These are phyloP conservation scores for Pythium monospermum DNA, from an alignment of 352 stramenopile species.

Conservation along the genomic window DNA sequence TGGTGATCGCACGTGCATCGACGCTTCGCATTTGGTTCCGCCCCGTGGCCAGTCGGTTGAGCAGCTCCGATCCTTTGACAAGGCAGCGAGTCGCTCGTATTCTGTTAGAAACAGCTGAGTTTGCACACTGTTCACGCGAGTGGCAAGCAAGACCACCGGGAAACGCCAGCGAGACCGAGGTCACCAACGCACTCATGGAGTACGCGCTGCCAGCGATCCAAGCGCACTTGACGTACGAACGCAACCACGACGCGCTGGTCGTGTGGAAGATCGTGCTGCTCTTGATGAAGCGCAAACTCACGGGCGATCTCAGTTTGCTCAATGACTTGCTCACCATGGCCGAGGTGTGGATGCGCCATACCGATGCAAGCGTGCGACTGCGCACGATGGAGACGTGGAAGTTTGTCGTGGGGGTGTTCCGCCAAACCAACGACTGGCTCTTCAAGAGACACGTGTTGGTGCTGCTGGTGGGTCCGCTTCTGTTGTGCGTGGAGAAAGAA, in stretches of 20 bases:
- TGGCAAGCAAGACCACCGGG: conserved; percentile 1
- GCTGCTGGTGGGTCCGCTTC: conserved; percentile 43
- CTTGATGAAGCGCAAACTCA: conserved; percentile 36
- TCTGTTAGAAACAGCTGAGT: conserved; percentile 35
- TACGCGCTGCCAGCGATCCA: conserved; percentile 60
- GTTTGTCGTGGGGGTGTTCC: conserved; percentile 45
- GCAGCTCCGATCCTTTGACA: conserved; percentile 42
- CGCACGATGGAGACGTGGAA: conserved; percentile 50
- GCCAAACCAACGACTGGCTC: conserved; percentile 39
- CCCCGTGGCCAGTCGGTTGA: conserved; percentile 46
- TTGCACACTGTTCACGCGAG: neutral
- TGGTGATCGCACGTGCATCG: conserved; percentile 21
- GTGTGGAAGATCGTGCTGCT: conserved; percentile 56
- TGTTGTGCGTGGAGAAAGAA: conserved; percentile 45
- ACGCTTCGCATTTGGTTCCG: conserved; percentile 44
- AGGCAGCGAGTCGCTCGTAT: conserved; percentile 40
- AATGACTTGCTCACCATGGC: conserved; percentile 53
- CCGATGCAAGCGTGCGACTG: conserved; percentile 38
- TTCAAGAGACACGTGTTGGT: conserved; percentile 50
- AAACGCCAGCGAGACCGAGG: conserved; percentile 32
- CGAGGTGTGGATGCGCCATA: conserved; percentile 45
- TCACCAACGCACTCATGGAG: conserved; percentile 26
- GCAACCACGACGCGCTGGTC: conserved; percentile 37
- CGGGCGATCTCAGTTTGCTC: conserved; percentile 35
- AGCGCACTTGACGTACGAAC: conserved; percentile 34